A percentile compares a stretch with the other conserved stretches of the same genome.
phyloP scores from a whole-genome alignment of 2,329 filamentous ascomycete species.

The Sarocladiaceae sp. region DNA sequence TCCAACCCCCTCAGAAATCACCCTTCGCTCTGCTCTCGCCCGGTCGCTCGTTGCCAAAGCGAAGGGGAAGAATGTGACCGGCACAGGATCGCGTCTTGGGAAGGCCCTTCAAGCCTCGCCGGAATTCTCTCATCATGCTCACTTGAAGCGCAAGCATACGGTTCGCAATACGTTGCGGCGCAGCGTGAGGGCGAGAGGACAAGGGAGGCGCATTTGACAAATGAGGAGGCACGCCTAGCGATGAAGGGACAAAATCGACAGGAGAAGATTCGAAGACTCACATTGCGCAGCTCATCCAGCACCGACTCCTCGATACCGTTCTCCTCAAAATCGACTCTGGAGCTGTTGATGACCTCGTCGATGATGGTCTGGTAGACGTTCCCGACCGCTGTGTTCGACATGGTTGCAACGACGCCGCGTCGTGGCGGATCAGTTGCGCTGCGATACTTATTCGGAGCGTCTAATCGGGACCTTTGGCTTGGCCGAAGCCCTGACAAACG shows the following conservation, averaged over 20 bases:
- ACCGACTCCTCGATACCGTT: conserved; percentile 84
- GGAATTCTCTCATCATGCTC: background rate
- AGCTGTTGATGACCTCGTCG: conserved; percentile 83
- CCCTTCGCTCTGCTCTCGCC: background rate
- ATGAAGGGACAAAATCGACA: background rate
- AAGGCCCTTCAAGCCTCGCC: no score
- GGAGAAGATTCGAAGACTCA: conserved; percentile 43
- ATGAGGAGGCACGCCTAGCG: background rate
- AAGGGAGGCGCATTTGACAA: background rate
- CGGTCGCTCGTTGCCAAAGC: background rate
- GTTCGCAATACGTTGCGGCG: background rate
- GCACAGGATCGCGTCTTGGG: no score
- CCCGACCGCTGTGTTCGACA: conserved; percentile 61
- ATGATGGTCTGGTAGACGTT: conserved; percentile 73
- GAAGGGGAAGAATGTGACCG: background rate
- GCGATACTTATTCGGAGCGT: no score
- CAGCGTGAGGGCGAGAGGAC: background rate
- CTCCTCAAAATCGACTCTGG: conserved; percentile 93
- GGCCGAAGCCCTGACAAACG: no score
- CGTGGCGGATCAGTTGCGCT: background rate
- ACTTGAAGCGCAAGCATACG: background rate
- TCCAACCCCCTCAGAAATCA: conserved; percentile 25
- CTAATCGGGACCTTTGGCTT: no score
- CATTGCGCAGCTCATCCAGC: conserved; percentile 79
- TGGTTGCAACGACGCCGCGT: conserved; percentile 24